Evolutionary conservation across 352 stramenopile species (phyloP).

Genomic region (Phytophthora pistaciae): DNA sequence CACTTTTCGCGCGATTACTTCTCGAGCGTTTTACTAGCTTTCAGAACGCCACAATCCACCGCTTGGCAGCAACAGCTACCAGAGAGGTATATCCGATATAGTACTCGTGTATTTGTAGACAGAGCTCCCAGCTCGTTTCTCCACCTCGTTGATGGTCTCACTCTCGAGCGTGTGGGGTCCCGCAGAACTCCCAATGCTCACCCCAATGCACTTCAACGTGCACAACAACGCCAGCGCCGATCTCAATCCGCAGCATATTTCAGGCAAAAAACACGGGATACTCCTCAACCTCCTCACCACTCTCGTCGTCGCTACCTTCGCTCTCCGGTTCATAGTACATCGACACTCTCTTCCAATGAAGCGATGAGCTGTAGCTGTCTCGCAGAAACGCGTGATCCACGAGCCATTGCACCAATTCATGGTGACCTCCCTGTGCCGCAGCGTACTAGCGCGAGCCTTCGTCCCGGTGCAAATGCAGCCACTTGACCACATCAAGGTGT

Average conservation of each 20-base stretch:
- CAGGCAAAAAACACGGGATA: slow-evolving; percentile 12
- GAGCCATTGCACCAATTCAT: slow-evolving; percentile 28
- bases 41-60: neutral
- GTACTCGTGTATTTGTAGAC: neutral
- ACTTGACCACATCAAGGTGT: slow-evolving; percentile 44
- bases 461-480: slow-evolving; percentile 25
- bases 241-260: no score
- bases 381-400: slow-evolving; percentile 32
- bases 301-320: slow-evolving; percentile 3
- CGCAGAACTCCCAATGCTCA: no score
- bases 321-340: slow-evolving; percentile 10
- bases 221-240: no score
- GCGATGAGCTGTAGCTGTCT: slow-evolving; percentile 5
- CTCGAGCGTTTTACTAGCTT: neutral
- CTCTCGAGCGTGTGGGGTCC: no score
- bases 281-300: neutral
- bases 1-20: neutral
- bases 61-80: neutral
- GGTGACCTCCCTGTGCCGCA: slow-evolving; percentile 23
- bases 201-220: no score
- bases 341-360: neutral
- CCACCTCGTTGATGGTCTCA: no score
- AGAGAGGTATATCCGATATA: neutral
- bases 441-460: slow-evolving; percentile 50
- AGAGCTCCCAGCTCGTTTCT: no score